These are phyloP conservation scores for Aspergillus tubingensis DNA, from an alignment of 2,329 filamentous ascomycete genomes.

Conservation along the genomic window DNA sequence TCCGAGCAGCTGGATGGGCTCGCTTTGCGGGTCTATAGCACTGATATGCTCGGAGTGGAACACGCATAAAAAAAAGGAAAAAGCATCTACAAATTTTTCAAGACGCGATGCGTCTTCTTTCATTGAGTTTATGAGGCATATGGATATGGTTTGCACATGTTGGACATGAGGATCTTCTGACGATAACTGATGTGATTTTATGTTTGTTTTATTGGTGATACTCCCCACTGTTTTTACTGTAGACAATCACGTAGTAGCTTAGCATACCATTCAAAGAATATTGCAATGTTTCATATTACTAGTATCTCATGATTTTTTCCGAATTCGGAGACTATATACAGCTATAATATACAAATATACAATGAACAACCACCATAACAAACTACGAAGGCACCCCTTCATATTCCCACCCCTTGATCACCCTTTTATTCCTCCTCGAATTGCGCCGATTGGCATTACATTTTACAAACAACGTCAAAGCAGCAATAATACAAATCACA, in stretches of 20 bases:
- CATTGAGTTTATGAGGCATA: not conserved
- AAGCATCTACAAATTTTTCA: not conserved
- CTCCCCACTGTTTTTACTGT: conserved; percentile 14
- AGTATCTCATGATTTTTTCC: too few species aligned
- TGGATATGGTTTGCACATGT: not conserved
- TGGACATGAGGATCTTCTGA: conserved; percentile 7
- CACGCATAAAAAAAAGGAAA: not conserved
- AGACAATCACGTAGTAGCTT: conserved; percentile 11
- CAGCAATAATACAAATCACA: conserved; percentile 62
- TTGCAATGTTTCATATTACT: not conserved
- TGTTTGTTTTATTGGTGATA: conserved; percentile 9
- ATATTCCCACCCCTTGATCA: conserved; percentile 63
- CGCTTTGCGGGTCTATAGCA: conserved; percentile 47
- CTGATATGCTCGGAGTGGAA: not conserved
- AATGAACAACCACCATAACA: not conserved
- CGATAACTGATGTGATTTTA: conserved; percentile 10
- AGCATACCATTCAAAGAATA: not conserved
- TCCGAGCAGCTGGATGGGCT: conserved; percentile 49
- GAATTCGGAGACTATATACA: not conserved
- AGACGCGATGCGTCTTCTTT: not conserved
- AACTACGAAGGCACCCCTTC: conserved; percentile 63
- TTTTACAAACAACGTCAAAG: conserved; percentile 64
- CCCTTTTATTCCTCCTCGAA: conserved; percentile 53
- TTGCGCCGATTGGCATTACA: conserved; percentile 62
- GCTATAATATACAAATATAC: not conserved